A percentile compares a stretch with the other conserved stretches of the same genome.
Conservation (phyloP, 177 flowering plant species). For the Tripterygium wilfordii region DNA sequence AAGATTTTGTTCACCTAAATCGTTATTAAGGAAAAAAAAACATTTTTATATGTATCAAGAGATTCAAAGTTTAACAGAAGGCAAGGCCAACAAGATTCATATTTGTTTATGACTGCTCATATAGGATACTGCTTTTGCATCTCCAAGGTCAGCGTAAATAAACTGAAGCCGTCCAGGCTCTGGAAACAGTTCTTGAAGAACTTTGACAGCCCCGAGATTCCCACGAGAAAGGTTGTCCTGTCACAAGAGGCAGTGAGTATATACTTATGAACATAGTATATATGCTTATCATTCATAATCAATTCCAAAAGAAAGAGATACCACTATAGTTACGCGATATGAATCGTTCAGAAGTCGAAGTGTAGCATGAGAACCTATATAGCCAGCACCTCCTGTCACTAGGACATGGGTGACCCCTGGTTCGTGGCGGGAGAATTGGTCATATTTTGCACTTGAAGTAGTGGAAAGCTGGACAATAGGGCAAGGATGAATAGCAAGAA, state of each 20-base stretch:
- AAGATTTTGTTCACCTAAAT: slow-evolving; percentile 72
- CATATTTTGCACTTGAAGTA: background rate
- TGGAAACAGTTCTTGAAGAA: slow-evolving; percentile 72
- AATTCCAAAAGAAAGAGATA: slow-evolving; percentile 12
- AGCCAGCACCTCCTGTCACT: slow-evolving; percentile 97
- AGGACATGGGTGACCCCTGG: slow-evolving; percentile 73
- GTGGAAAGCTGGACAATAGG: background rate
- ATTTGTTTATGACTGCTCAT: background rate
- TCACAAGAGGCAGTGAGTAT: slow-evolving; percentile 1
- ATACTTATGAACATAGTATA: background rate
- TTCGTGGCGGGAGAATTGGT: slow-evolving; percentile 68
- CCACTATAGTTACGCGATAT: slow-evolving; percentile 89
- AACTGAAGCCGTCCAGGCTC: slow-evolving; percentile 84
- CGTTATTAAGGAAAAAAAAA: slow-evolving; percentile 30
- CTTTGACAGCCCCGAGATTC: slow-evolving; percentile 70
- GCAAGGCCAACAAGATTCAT: no score
- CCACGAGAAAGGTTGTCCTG: slow-evolving; percentile 94
- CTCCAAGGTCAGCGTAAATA: slow-evolving; percentile 90
- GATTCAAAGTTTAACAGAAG: no score
- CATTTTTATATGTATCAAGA: background rate
- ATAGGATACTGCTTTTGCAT: slow-evolving; percentile 79
- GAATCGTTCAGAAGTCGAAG: slow-evolving; percentile 67
- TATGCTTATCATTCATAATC: background rate
- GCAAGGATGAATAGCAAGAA: background rate
- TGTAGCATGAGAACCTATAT: slow-evolving; percentile 89